These are phyloP conservation scores for Brasenia schreberi DNA, from an alignment of 164 flowering plant genomes.

Conservation along the genomic window DNA sequence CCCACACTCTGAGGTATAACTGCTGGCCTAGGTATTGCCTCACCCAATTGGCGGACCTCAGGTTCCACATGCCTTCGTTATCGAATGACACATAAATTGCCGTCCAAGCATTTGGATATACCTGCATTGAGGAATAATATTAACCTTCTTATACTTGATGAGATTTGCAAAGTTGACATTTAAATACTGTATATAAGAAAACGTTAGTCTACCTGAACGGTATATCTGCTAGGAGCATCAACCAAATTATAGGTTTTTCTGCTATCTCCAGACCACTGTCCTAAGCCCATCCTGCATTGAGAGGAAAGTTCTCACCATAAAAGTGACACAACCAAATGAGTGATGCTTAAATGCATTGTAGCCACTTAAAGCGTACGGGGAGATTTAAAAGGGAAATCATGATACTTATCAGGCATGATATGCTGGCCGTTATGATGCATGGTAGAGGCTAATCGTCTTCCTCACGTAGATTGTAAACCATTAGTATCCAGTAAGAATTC, in stretches of 20 bases:
- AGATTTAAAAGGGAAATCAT: neutral
- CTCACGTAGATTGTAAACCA: neutral
- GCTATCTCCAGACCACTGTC: conserved; percentile 29
- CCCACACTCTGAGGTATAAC: conserved; percentile 24
- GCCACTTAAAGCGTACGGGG: neutral
- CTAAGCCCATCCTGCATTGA: conserved; percentile 31
- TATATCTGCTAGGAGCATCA: conserved; percentile 53
- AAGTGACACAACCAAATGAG: neutral
- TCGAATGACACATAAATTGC: conserved; percentile 21
- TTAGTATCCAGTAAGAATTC: too few relatives aligned
- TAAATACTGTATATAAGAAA: neutral
- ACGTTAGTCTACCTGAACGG: conserved; percentile 41
- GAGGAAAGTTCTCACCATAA: neutral
- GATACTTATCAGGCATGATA: neutral
- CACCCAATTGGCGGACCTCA: conserved; percentile 21
- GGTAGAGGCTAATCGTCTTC: too few relatives aligned
- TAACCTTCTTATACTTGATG: neutral
- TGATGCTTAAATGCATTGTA: neutral
- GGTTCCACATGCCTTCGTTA: conserved; percentile 34
- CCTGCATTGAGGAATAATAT: conserved; percentile 9
- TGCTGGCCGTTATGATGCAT: too few relatives aligned
- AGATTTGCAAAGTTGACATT: neutral
- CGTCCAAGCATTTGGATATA: conserved; percentile 29
- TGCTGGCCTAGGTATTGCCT: conserved; percentile 25
- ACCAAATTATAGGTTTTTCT: conserved; percentile 41